phyloP scores from a whole-genome alignment of 1,284 basidiomycete species.

The Jaminaea rosea region DNA sequence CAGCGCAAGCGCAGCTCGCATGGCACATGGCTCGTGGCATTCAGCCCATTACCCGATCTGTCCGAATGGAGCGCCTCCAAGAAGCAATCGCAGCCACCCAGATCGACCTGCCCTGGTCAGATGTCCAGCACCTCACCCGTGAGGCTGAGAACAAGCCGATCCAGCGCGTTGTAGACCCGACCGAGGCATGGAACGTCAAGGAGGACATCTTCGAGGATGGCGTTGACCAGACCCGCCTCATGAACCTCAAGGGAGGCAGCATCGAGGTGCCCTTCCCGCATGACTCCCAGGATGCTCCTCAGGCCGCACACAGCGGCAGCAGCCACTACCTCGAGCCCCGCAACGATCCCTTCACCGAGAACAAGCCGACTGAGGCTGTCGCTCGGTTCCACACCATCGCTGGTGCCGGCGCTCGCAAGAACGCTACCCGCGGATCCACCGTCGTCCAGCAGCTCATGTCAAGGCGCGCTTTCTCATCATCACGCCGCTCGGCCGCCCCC shows the following conservation, averaged over 20 bases:
- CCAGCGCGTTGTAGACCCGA: slow-evolving; percentile 34
- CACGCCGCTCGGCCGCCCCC: slow-evolving; percentile 14
- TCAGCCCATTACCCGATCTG: slow-evolving; percentile 27
- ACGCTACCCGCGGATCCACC: slow-evolving; percentile 17
- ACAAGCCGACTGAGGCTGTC: background rate
- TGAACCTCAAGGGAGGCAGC: slow-evolving; percentile 22
- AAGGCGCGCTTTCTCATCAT: slow-evolving; percentile 20
- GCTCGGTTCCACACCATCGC: slow-evolving; percentile 18
- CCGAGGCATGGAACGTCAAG: slow-evolving; percentile 27
- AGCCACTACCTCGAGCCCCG: slow-evolving; percentile 31
- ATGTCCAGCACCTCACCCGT: slow-evolving; percentile 31
- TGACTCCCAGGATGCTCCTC: slow-evolving; percentile 18
- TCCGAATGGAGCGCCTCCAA: slow-evolving; percentile 25
- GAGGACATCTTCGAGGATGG: slow-evolving; percentile 40
- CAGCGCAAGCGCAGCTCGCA: slow-evolving; percentile 30
- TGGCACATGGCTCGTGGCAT: slow-evolving; percentile 35
- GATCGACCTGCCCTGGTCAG: slow-evolving; percentile 22
- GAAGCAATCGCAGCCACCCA: slow-evolving; percentile 26
- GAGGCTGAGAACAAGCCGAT: slow-evolving; percentile 27
- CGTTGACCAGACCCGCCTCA: slow-evolving; percentile 28
- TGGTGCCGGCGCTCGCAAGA: background rate
- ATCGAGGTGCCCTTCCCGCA: slow-evolving; percentile 25
- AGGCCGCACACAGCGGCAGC: too few relatives aligned
- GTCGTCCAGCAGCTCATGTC: slow-evolving; percentile 18
- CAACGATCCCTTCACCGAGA: slow-evolving; percentile 17